Evolutionary conservation across 176 grass and related monocot species (phyloP).

Genomic region (Ensete ventricosum): DNA sequence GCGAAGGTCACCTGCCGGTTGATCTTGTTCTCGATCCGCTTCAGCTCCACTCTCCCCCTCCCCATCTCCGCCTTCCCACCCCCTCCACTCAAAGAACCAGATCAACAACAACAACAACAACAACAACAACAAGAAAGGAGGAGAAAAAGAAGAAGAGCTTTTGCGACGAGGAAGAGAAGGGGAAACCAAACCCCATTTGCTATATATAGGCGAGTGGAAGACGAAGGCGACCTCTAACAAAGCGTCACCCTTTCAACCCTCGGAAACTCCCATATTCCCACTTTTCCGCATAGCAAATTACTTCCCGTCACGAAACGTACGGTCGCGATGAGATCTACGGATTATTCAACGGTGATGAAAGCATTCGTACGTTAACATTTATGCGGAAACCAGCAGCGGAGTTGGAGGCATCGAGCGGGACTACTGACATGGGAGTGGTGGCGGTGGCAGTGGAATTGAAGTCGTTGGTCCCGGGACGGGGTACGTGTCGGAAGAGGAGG

Average conservation of each 20-base stretch:
- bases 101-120: background rate
- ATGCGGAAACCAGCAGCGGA: background rate
- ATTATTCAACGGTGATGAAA: too few relatives aligned
- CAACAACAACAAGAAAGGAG: background rate
- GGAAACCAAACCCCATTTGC: background rate
- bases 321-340: background rate
- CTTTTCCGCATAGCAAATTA: background rate
- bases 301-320: too few relatives aligned
- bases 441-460: slow-evolving; percentile 8
- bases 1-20: slow-evolving; percentile 42
- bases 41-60: slow-evolving; percentile 32
- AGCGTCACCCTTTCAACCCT: background rate
- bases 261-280: background rate
- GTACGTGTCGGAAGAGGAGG: background rate
- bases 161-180: background rate
- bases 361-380: too few relatives aligned
- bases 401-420: background rate
- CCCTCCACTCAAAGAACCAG: background rate
- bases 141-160: background rate
- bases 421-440: background rate
- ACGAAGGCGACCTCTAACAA: slow-evolving; percentile 1
- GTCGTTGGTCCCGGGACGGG: background rate
- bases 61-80: slow-evolving; percentile 12
- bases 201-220: background rate
- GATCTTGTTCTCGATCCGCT: slow-evolving; percentile 47